Percentiles rank a stretch among this genome's conserved stretches.
These are phyloP conservation scores for Xylogone sp. DNA, from an alignment of 2,329 filamentous ascomycete species.

Conservation along the genomic window DNA sequence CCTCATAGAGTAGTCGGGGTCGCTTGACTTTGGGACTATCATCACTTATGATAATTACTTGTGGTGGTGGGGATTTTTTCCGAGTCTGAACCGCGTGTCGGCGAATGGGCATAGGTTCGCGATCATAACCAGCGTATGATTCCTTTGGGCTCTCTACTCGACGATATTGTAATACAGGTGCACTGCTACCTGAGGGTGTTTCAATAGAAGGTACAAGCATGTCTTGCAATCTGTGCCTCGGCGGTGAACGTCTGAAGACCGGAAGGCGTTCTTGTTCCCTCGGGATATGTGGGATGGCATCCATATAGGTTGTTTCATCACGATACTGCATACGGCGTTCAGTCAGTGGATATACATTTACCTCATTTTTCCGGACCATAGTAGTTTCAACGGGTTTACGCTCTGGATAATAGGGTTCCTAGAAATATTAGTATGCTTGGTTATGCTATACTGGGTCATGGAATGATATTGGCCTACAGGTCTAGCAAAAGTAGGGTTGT, in stretches of 20 bases:
- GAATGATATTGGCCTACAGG: too few species aligned
- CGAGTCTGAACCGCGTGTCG: conserved; percentile 14
- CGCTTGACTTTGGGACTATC: conserved; percentile 24
- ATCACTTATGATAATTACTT: conserved; percentile 27
- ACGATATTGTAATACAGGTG: conserved; percentile 8
- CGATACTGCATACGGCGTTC: conserved; percentile 17
- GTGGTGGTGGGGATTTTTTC: conserved; percentile 17
- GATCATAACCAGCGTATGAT: conserved; percentile 10
- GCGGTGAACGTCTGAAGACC: conserved; percentile 23
- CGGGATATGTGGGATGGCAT: conserved; percentile 10
- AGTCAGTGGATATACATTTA: conserved; percentile 19
- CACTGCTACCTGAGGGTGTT: conserved; percentile 19
- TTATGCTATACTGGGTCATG: too few species aligned
- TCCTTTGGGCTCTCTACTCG: conserved; percentile 15
- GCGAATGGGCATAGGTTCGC: conserved; percentile 14
- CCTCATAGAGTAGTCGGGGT: conserved; percentile 22
- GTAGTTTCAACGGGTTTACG: conserved; percentile 9
- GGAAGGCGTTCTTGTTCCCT: conserved; percentile 21
- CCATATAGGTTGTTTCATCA: conserved; percentile 9
- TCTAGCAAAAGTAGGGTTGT: not conserved
- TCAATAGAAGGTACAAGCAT: conserved; percentile 30
- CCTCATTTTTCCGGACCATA: conserved; percentile 18
- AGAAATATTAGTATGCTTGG: conserved; percentile 14
- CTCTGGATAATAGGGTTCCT: conserved; percentile 12
- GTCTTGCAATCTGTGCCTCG: conserved; percentile 24